phyloP scores from a whole-genome alignment of 371 early-diverging fungal species.

The Capniomyces stellatus region DNA sequence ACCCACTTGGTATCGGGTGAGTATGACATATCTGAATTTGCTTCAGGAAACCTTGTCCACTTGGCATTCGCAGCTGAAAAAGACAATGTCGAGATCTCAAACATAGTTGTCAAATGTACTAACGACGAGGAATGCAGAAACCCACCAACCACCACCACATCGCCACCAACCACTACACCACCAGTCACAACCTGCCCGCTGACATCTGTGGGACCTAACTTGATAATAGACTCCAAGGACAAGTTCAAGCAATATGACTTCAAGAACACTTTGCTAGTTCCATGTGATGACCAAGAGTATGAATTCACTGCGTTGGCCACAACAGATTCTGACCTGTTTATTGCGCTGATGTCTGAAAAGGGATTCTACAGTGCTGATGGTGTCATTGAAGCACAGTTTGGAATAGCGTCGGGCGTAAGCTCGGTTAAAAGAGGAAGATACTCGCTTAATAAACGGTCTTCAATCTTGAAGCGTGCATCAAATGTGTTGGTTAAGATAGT shows the following conservation, averaged over 20 bases:
- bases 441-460: not conserved
- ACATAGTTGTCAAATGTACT: not conserved
- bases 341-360: not conserved
- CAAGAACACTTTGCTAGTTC: too few relatives aligned
- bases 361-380: constrained; percentile 1
- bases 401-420: not conserved
- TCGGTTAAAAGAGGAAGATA: not conserved
- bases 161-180: not conserved
- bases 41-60: too few relatives aligned
- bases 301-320: too few relatives aligned
- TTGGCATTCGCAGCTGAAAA: too few relatives aligned
- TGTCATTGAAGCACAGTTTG: not conserved
- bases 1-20: too few relatives aligned
- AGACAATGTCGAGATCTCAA: too few relatives aligned
- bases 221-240: not conserved
- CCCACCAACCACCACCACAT: not conserved
- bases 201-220: not conserved
- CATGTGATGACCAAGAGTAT: too few relatives aligned
- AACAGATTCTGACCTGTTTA: not conserved
- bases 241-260: not conserved
- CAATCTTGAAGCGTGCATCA: not conserved
- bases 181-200: not conserved
- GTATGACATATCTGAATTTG: too few relatives aligned
- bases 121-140: not conserved
- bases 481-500: not conserved